A percentile compares a stretch with the other conserved stretches of the same genome.
Evolutionary conservation across 768 basidiomycete species (phyloP).

Genomic region (Leccinellum albellum): DNA sequence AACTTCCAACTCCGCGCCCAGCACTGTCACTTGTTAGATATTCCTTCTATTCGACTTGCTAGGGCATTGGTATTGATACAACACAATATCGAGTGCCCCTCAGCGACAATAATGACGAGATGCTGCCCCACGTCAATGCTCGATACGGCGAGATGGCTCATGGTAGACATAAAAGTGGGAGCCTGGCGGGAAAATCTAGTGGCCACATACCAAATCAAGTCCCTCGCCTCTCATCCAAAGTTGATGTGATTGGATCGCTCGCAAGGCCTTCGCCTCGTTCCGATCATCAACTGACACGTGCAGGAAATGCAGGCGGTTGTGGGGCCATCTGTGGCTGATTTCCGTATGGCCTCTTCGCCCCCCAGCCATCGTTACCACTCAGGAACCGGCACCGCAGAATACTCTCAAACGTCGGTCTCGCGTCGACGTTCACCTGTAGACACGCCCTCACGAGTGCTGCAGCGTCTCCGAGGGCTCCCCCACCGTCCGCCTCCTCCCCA

Average conservation of each 20-base stretch:
- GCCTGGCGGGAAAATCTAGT: constrained; percentile 6
- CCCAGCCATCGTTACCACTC: constrained; percentile 75
- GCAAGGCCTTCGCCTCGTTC: constrained; percentile 11
- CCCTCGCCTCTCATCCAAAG: background rate
- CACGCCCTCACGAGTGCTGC: constrained; percentile 81
- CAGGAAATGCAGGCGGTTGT: constrained; percentile 32
- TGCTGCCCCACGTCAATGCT: constrained; percentile 6
- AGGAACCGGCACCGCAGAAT: constrained; percentile 81
- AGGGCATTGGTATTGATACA: constrained; percentile 9
- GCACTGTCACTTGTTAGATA: too few species aligned
- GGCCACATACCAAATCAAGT: constrained; percentile 10
- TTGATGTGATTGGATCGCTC: background rate
- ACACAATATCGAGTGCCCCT: constrained; percentile 8
- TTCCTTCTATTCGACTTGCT: background rate
- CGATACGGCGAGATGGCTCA: constrained; percentile 7
- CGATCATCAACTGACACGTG: constrained; percentile 22
- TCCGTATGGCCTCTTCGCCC: constrained; percentile 32
- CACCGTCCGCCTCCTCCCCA: constrained; percentile 78
- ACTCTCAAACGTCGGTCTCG: constrained; percentile 83
- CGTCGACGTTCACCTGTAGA: constrained; percentile 70
- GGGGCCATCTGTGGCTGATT: constrained; percentile 22
- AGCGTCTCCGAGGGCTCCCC: constrained; percentile 80
- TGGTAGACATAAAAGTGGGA: constrained; percentile 12
- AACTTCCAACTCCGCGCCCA: constrained; percentile 16
- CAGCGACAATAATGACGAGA: constrained; percentile 4